Percentiles rank a stretch among this genome's conserved stretches.
Conservation (phyloP, 75 land plant genomes). For the Isoetes taiwanensis region DNA sequence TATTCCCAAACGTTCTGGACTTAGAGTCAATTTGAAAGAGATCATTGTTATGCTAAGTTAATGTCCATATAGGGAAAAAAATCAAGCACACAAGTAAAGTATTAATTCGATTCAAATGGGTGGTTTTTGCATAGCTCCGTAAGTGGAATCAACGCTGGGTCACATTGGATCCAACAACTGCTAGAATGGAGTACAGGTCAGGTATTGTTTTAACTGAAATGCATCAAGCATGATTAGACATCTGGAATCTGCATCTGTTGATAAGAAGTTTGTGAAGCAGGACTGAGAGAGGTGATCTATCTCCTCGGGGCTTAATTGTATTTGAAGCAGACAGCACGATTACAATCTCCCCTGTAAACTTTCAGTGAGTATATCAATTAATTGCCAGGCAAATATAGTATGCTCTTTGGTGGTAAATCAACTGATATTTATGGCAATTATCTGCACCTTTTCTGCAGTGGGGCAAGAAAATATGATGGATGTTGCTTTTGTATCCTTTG, state of each 20-base stretch:
- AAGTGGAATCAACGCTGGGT: conserved; percentile 99
- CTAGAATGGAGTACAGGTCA: conserved; percentile 96
- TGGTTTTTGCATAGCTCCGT: conserved; percentile 44
- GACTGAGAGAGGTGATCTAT: conserved; percentile 62
- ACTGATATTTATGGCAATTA: not conserved
- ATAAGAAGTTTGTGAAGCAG: conserved; percentile 24
- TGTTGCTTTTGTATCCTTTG: conserved; percentile 95
- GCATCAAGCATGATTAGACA: not conserved
- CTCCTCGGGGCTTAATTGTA: conserved; percentile 54
- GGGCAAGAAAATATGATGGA: conserved; percentile 89
- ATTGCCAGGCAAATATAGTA: not conserved
- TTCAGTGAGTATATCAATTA: conserved; percentile 53
- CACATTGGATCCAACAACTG: conserved; percentile 85
- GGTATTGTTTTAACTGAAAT: not conserved
- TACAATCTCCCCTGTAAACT: conserved; percentile 75
- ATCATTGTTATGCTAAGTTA: too few relatives aligned
- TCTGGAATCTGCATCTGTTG: not conserved
- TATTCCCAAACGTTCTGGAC: too few relatives aligned
- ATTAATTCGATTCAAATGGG: too few relatives aligned
- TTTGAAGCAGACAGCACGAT: conserved; percentile 89
- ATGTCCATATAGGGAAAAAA: too few relatives aligned
- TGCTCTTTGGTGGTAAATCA: not conserved
- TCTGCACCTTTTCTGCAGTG: conserved; percentile 37
- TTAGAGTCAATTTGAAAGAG: too few relatives aligned
- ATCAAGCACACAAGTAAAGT: too few relatives aligned